Conservation (phyloP, 768 basidiomycete species). For the Trichaptum fuscoviolaceum region DNA sequence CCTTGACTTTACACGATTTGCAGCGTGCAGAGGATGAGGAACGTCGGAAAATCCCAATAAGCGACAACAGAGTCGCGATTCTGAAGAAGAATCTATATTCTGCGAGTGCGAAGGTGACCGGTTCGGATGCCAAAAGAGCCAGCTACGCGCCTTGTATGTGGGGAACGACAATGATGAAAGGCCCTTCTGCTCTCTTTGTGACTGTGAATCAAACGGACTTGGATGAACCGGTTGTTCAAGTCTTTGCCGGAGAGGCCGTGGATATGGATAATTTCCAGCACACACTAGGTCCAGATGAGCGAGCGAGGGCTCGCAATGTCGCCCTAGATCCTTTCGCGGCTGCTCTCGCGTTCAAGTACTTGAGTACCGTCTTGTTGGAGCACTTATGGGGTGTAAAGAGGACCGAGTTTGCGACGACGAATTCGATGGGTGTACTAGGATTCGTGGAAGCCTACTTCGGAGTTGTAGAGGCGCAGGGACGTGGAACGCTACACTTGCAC, state of each 20-base stretch:
- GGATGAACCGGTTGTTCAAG: conserved; percentile 39
- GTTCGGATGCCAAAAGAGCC: not conserved
- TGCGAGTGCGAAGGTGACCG: no score
- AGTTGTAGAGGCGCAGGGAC: conserved; percentile 35
- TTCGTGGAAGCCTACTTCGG: conserved; percentile 30
- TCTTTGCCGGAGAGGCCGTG: conserved; percentile 38
- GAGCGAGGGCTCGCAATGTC: conserved; percentile 23
- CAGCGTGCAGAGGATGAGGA: not conserved
- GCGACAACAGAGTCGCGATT: not conserved
- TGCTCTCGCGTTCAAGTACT: conserved; percentile 35
- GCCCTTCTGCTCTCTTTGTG: conserved; percentile 35
- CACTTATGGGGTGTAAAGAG: conserved; percentile 28
- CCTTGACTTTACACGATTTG: no score
- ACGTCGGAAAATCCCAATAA: not conserved
- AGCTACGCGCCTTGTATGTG: conserved; percentile 28
- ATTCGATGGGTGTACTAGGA: conserved; percentile 29
- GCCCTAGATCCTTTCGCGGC: conserved; percentile 36
- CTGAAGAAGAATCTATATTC: no score
- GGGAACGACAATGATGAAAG: conserved; percentile 24
- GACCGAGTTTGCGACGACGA: conserved; percentile 10
- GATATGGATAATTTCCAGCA: conserved; percentile 34
- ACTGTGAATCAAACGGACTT: conserved; percentile 39
- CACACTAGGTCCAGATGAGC: conserved; percentile 20
- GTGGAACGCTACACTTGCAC: conserved; percentile 37
- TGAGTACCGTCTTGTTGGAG: conserved; percentile 27